Evolutionary conservation across 768 basidiomycete genomes (phyloP).

Genomic region (Multifurca ochricompacta): DNA sequence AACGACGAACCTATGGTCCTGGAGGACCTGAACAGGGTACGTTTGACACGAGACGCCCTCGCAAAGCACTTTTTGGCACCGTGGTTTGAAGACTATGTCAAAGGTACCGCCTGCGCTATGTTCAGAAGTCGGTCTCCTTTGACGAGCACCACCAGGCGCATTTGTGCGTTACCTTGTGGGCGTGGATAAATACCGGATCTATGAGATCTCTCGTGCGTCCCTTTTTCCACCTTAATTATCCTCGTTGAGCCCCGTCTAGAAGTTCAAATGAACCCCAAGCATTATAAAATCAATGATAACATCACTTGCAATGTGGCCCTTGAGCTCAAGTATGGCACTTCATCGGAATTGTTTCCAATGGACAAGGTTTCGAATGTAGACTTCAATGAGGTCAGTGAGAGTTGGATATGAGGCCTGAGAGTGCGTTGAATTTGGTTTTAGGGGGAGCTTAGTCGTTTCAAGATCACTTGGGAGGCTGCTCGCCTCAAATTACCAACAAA

Average conservation of each 20-base stretch:
- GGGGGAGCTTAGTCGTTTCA: constrained; percentile 68
- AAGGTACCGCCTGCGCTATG: constrained; percentile 40
- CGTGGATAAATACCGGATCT: constrained; percentile 67
- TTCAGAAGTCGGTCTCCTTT: background rate
- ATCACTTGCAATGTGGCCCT: constrained; percentile 53
- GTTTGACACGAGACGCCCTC: constrained; percentile 61
- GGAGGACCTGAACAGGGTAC: constrained; percentile 52
- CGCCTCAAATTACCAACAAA: constrained; percentile 62
- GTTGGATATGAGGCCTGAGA: background rate
- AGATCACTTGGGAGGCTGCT: constrained; percentile 37
- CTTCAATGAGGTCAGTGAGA: constrained; percentile 49
- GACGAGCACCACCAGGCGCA: constrained; percentile 41
- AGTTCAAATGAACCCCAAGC: constrained; percentile 47
- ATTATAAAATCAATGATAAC: constrained; percentile 65
- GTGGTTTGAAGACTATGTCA: constrained; percentile 81
- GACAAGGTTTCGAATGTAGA: constrained; percentile 77
- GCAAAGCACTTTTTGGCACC: constrained; percentile 66
- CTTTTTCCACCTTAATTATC: background rate
- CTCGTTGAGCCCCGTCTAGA: constrained; percentile 29
- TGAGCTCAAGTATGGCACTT: constrained; percentile 71
- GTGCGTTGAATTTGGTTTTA: constrained; percentile 25
- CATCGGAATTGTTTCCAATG: constrained; percentile 57
- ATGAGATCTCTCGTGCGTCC: constrained; percentile 65
- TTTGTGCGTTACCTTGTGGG: constrained; percentile 87
- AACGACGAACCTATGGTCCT: constrained; percentile 43